Conservation (phyloP, 1,284 basidiomycete species). For the Melanopsichium pennsylvanicum region DNA sequence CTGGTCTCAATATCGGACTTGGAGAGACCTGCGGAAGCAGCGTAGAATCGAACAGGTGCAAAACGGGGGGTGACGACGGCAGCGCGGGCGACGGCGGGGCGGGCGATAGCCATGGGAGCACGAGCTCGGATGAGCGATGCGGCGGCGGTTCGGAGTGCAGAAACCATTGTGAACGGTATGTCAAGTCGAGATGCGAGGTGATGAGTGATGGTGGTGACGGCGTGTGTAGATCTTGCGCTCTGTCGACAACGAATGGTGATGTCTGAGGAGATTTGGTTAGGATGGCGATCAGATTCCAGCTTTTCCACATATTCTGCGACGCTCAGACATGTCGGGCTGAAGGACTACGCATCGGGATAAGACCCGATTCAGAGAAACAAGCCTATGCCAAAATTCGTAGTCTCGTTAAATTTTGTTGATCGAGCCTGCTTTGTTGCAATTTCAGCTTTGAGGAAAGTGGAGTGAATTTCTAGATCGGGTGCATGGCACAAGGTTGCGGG, state of each 20-base stretch:
- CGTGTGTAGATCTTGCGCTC: too few species aligned
- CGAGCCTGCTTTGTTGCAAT: too few species aligned
- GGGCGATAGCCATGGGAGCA: constrained; percentile 33
- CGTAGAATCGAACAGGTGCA: constrained; percentile 71
- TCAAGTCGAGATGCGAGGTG: neutral
- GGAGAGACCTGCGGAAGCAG: constrained; percentile 77
- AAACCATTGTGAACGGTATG: constrained; percentile 36
- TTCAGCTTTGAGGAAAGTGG: too few species aligned
- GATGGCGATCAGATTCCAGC: constrained; percentile 33
- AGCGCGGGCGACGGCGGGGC: constrained; percentile 43
- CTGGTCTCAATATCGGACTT: constrained; percentile 81
- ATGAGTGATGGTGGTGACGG: neutral
- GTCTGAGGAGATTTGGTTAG: neutral
- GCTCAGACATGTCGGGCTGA: too few species aligned
- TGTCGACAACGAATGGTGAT: neutral
- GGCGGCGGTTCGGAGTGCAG: constrained; percentile 45
- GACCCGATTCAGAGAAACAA: too few species aligned
- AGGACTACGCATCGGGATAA: too few species aligned
- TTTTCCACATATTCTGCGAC: constrained; percentile 19
- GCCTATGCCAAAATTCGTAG: too few species aligned
- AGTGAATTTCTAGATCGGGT: neutral
- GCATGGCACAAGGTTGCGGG: too few species aligned
- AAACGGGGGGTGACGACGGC: constrained; percentile 42
- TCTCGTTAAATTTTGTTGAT: too few species aligned
- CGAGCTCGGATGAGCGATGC: constrained; percentile 45